A percentile compares a stretch with the other conserved stretches of the same genome.
Conservation (phyloP, 2,329 filamentous ascomycete genomes). For the Knufia petricola region DNA sequence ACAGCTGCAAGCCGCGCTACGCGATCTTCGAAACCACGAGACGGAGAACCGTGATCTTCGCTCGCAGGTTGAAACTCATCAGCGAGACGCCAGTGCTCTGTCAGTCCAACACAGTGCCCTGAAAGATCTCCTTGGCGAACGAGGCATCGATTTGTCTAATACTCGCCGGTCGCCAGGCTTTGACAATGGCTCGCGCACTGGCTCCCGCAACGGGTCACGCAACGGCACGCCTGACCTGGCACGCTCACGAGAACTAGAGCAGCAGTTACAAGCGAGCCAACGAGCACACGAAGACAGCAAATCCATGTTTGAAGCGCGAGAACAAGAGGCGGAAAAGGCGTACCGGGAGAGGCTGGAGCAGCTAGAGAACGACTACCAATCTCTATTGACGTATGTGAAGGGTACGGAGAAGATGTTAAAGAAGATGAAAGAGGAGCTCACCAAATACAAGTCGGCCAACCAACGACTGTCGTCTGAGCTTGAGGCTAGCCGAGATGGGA, state of each 20-base stretch:
- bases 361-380: slow-evolving; percentile 94
- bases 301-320: slow-evolving; percentile 62
- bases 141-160: slow-evolving; percentile 70
- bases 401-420: slow-evolving; percentile 98
- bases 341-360: slow-evolving; percentile 91
- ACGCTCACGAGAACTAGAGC: slow-evolving; percentile 75
- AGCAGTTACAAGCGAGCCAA: slow-evolving; percentile 67
- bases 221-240: slow-evolving; percentile 70
- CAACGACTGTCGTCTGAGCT: slow-evolving; percentile 71
- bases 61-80: slow-evolving; percentile 71
- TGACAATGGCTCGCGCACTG: slow-evolving; percentile 37
- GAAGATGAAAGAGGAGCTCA: slow-evolving; percentile 95
- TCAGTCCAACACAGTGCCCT: slow-evolving; percentile 85
- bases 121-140: slow-evolving; percentile 83
- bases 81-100: slow-evolving; percentile 88
- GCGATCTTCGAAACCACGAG: slow-evolving; percentile 73
- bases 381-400: slow-evolving; percentile 94
- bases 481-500: slow-evolving; percentile 46
- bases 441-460: slow-evolving; percentile 83
- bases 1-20: slow-evolving; percentile 75
- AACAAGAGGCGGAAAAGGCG: slow-evolving; percentile 75
- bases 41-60: slow-evolving; percentile 73
- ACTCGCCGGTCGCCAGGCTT: slow-evolving; percentile 62
- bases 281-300: slow-evolving; percentile 82
- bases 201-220: slow-evolving; percentile 62